Evolutionary conservation across 2,329 filamentous ascomycete genomes (phyloP), one percentile per base, ranked within the genome.

Genomic region (Ophiostoma fasciatum): DNA sequence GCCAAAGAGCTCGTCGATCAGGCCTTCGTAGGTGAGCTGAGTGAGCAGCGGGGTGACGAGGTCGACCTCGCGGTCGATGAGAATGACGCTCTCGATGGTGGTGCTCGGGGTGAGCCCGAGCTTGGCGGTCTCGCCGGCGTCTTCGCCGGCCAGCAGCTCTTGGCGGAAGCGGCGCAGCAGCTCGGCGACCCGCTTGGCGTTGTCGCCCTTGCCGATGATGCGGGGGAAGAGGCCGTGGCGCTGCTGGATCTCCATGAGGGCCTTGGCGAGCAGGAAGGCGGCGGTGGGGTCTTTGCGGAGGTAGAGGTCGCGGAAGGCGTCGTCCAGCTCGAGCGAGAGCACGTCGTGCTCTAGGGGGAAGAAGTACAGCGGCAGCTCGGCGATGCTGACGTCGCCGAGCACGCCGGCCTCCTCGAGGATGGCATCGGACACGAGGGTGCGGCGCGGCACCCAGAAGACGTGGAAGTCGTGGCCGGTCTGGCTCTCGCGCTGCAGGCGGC

Each of bases 61-160:
- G 55, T 98, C 90, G 37, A 94, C 80, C 53, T 94, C 87, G 33
- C 90, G 81, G 56, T 98, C 90, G 37, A 98, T 85, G 42, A 98
- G 81, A 49, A 98, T 87, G 41, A 94, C 64, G 51, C 80, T 93
- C 55, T 98, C 90, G 32, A 85, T 82, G 7, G 77, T 78, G 10
- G 80, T 80, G 55, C 90, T 96, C 11, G 90, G 88, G 10, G 82
- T 78, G 19, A 93, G 63, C 7, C 81, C 81, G 30, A 77, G 63
- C 45, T 69, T 71, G 36, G 62, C 64, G 20, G 64, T 60, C 39
- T 76, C 77, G 39, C 62, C 66, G 29, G 69, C 72, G 47, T 82
- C 77, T 51, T 92, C 85, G 15, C 82, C 81, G 31, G 85, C 82
- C 27, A 80, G 63, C 12, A 87, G 65, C 58, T 98, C 90, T 51